Evolutionary conservation across 2,329 filamentous ascomycete genomes (phyloP).

Genomic region (Talaromyces sp.): DNA sequence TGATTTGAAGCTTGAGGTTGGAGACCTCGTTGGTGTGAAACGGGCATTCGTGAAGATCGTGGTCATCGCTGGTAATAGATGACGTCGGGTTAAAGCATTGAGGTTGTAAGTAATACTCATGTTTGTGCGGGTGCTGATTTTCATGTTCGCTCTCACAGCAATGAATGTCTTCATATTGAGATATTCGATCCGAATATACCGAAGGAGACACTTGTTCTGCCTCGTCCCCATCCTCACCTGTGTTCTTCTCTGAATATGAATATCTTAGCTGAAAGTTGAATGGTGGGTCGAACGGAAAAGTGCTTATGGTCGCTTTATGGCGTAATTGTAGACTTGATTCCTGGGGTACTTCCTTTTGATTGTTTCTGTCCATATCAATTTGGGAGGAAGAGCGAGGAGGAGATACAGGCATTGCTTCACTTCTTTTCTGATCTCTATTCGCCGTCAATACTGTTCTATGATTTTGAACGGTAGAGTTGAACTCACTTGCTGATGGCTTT

Average conservation of each 20-base stretch:
- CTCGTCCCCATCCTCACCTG: neutral
- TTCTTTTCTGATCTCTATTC: neutral
- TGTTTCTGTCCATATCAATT: neutral
- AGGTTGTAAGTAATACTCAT: neutral
- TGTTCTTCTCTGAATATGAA: neutral
- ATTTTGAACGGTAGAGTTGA: too few relatives aligned
- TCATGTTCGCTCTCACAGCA: neutral
- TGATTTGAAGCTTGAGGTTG: constrained; percentile 19
- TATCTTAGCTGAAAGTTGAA: neutral
- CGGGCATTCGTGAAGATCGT: constrained; percentile 1
- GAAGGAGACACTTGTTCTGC: neutral
- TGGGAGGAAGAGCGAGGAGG: neutral
- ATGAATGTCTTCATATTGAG: neutral
- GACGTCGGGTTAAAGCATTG: neutral
- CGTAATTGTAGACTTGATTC: neutral
- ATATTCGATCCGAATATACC: neutral
- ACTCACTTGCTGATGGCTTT: neutral
- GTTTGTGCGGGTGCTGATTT: neutral
- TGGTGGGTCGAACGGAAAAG: neutral
- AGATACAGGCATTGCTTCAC: neutral
- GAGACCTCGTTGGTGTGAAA: constrained; percentile 14
- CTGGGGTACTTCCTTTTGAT: too few relatives aligned
- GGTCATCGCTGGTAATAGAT: neutral
- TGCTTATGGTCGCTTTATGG: neutral
- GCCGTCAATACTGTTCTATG: neutral